These are phyloP conservation scores for Lenzites betulinus DNA, from an alignment of 768 basidiomycete genomes.

Conservation along the genomic window DNA sequence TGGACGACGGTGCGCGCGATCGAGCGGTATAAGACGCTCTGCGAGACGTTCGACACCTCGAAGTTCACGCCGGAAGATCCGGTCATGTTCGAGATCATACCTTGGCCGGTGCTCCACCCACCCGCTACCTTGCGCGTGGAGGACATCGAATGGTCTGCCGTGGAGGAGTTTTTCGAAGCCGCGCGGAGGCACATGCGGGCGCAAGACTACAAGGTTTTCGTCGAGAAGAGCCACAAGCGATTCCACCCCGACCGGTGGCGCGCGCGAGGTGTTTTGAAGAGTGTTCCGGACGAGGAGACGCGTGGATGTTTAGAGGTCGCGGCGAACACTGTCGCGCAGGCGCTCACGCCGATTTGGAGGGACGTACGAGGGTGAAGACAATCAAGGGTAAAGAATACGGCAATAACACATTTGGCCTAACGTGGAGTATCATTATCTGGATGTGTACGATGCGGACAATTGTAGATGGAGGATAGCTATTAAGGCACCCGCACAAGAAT, in stretches of 20 bases:
- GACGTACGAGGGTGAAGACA: slow-evolving; percentile 9
- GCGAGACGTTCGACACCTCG: slow-evolving; percentile 63
- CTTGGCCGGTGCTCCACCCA: slow-evolving; percentile 72
- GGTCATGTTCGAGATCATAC: slow-evolving; percentile 62
- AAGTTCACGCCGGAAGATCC: slow-evolving; percentile 56
- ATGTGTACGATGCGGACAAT: not conserved
- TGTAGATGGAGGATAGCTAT: slow-evolving; percentile 11
- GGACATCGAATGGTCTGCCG: slow-evolving; percentile 70
- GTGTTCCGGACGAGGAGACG: slow-evolving; percentile 58
- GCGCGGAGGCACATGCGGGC: slow-evolving; percentile 52
- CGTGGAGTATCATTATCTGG: not conserved
- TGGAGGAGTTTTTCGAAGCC: slow-evolving; percentile 68
- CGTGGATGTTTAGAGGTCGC: slow-evolving; percentile 68
- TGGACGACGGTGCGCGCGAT: slow-evolving; percentile 72
- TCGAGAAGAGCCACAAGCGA: slow-evolving; percentile 69
- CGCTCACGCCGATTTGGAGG: slow-evolving; percentile 67
- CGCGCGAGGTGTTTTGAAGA: slow-evolving; percentile 60
- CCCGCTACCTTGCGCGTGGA: slow-evolving; percentile 56
- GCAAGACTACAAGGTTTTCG: slow-evolving; percentile 64
- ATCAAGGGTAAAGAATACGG: not conserved
- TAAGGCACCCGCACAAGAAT: not conserved
- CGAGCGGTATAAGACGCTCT: slow-evolving; percentile 63
- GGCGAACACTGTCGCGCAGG: slow-evolving; percentile 70
- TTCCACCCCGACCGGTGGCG: slow-evolving; percentile 86
- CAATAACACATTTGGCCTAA: no score